These are phyloP conservation scores for Elongisporangium anandrum DNA, from an alignment of 352 stramenopile species.

Conservation along the genomic window DNA sequence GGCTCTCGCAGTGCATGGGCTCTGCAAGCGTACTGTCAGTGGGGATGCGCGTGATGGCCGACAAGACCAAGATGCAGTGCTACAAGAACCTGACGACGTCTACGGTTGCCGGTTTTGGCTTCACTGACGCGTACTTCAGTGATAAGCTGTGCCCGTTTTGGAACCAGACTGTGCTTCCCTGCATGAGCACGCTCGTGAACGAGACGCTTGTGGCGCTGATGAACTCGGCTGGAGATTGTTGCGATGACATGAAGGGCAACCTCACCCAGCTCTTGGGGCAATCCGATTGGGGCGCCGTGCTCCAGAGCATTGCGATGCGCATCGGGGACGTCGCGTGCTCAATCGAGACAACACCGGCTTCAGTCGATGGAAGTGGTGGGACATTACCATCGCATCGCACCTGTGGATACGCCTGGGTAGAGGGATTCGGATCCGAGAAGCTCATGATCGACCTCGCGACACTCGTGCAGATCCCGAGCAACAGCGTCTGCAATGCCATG, in stretches of 20 bases:
- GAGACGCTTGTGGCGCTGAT: slow-evolving; percentile 23
- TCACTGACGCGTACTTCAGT: slow-evolving; percentile 11
- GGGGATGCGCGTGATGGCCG: slow-evolving; percentile 15
- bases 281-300: slow-evolving; percentile 13
- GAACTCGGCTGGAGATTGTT: slow-evolving; percentile 20
- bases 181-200: slow-evolving; percentile 21
- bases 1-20: slow-evolving; percentile 29
- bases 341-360: slow-evolving; percentile 7
- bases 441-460: slow-evolving; percentile 19
- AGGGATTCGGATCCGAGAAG: slow-evolving; percentile 8
- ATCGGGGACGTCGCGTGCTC: slow-evolving; percentile 28
- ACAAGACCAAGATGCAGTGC: slow-evolving; percentile 19
- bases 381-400: slow-evolving; percentile 1
- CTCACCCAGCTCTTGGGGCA: slow-evolving; percentile 20
- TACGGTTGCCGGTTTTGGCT: not conserved
- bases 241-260: slow-evolving; percentile 20
- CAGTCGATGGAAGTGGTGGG: slow-evolving; percentile 12
- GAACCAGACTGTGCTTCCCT: slow-evolving; percentile 28
- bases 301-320: slow-evolving; percentile 13
- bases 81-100: slow-evolving; percentile 9
- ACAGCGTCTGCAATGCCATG: slow-evolving; percentile 27
- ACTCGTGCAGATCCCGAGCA: slow-evolving; percentile 26
- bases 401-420: slow-evolving; percentile 16
- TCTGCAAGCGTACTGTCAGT: slow-evolving; percentile 24
- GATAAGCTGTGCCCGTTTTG: slow-evolving; percentile 22